Conservation (phyloP, 2,329 filamentous ascomycete species). For the Basipetospora chlamydospora region DNA sequence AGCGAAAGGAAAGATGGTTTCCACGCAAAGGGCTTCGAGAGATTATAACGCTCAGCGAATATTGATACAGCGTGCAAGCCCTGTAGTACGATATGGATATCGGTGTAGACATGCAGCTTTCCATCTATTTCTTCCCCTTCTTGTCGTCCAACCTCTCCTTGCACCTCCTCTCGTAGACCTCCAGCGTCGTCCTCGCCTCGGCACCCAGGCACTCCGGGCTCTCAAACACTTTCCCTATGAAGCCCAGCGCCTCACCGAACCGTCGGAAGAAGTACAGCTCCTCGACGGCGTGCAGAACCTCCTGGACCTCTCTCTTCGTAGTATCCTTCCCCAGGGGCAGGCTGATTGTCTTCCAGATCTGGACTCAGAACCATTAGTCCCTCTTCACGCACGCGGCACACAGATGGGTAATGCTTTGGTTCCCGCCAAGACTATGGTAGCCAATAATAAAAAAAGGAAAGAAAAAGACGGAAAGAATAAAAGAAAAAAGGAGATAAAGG, state of each 20-base stretch:
- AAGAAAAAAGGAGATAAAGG: conserved; percentile 2
- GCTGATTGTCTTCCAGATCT: conserved; percentile 29
- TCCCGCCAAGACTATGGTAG: no score
- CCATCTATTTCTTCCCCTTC: no score
- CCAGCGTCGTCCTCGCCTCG: not conserved
- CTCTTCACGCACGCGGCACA: not conserved
- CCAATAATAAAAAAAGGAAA: no score
- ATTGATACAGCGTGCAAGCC: no score
- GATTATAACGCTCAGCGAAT: no score
- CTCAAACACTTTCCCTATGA: conserved; percentile 15
- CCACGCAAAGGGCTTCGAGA: no score
- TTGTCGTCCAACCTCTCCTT: not conserved
- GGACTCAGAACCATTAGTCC: no score
- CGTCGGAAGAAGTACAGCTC: conserved; percentile 40
- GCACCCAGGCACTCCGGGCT: not conserved
- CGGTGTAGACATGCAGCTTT: no score
- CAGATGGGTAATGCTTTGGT: conserved; percentile 1
- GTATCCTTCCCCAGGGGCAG: conserved; percentile 23
- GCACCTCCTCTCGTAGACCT: not conserved
- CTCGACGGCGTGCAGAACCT: conserved; percentile 39
- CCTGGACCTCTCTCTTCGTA: conserved; percentile 32
- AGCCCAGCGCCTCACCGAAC: conserved; percentile 28
- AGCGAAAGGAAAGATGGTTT: no score
- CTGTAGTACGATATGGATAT: no score
- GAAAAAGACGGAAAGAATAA: no score